phyloP scores from a whole-genome alignment of 345 rosid species.

The Salix exigua region DNA sequence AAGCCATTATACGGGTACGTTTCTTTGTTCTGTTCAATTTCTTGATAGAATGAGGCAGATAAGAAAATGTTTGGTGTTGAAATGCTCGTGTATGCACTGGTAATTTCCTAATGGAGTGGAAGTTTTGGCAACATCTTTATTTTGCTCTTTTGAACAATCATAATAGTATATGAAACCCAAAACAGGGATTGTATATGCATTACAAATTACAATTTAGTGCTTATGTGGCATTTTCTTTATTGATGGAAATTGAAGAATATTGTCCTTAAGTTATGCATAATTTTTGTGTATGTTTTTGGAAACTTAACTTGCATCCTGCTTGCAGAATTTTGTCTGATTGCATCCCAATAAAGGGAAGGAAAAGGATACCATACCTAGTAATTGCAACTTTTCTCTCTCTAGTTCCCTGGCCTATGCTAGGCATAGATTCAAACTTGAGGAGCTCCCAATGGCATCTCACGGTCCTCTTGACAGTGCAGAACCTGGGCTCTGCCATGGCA shows the following conservation, averaged over 20 bases:
- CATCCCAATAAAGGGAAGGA: slow-evolving; percentile 78
- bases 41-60: neutral
- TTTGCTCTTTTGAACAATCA: neutral
- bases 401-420: slow-evolving; percentile 83
- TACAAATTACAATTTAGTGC: neutral
- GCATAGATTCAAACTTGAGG: slow-evolving; percentile 48
- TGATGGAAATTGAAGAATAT: neutral
- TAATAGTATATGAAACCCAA: neutral
- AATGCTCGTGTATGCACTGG: neutral
- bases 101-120: neutral
- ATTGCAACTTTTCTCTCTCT: slow-evolving; percentile 74
- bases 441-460: slow-evolving; percentile 59
- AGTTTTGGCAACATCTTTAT: neutral
- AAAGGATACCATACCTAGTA: slow-evolving; percentile 79
- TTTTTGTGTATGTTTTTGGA: slow-evolving; percentile 1
- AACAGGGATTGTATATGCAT: neutral
- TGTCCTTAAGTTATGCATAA: neutral
- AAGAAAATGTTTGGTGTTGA: neutral
- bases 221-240: neutral
- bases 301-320: slow-evolving; percentile 2
- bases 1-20: slow-evolving; percentile 90
- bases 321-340: slow-evolving; percentile 89
- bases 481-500: slow-evolving; percentile 93
- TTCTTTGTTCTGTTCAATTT: neutral
- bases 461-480: slow-evolving; percentile 72